Percentiles rank a stretch among this genome's conserved stretches.
These are phyloP conservation scores for Coniosporium apollinis DNA, from an alignment of 495 filamentous ascomycete species.

Conservation along the genomic window DNA sequence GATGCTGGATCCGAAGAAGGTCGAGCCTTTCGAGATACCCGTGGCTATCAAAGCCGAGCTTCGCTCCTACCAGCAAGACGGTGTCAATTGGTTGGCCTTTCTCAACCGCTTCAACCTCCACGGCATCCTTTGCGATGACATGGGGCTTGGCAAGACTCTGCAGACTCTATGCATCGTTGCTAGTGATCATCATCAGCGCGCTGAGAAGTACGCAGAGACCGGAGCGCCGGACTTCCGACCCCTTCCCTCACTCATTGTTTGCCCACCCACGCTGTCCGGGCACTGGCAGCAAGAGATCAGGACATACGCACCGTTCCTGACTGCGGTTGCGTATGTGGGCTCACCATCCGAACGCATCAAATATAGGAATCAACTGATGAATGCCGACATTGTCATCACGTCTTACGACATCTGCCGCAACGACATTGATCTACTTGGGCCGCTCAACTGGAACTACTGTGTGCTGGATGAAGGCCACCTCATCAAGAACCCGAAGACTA, in stretches of 20 bases:
- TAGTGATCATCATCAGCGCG: constrained; percentile 86
- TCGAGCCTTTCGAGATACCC: constrained; percentile 83
- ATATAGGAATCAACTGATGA: constrained; percentile 46
- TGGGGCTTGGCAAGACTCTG: constrained; percentile 95
- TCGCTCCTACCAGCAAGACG: constrained; percentile 93
- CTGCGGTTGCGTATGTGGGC: constrained; percentile 76
- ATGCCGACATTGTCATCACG: constrained; percentile 84
- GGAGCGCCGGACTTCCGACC: constrained; percentile 55
- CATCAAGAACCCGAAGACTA: constrained; percentile 95
- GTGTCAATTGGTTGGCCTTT: constrained; percentile 97
- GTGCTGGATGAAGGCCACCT: constrained; percentile 95
- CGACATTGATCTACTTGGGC: constrained; percentile 67
- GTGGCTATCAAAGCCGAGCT: constrained; percentile 94
- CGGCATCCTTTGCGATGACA: constrained; percentile 96
- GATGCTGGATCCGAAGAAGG: constrained; percentile 88
- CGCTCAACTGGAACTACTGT: constrained; percentile 89
- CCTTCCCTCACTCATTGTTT: constrained; percentile 85
- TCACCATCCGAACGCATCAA: constrained; percentile 61
- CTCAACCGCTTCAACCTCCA: constrained; percentile 95
- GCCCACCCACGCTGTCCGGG: constrained; percentile 90
- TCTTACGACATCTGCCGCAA: constrained; percentile 96
- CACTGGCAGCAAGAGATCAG: constrained; percentile 98
- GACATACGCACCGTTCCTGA: constrained; percentile 85
- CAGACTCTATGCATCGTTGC: constrained; percentile 97
- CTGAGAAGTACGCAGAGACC: constrained; percentile 73